Conservation (phyloP, 106 monocot species). For the Allium fistulosum region DNA sequence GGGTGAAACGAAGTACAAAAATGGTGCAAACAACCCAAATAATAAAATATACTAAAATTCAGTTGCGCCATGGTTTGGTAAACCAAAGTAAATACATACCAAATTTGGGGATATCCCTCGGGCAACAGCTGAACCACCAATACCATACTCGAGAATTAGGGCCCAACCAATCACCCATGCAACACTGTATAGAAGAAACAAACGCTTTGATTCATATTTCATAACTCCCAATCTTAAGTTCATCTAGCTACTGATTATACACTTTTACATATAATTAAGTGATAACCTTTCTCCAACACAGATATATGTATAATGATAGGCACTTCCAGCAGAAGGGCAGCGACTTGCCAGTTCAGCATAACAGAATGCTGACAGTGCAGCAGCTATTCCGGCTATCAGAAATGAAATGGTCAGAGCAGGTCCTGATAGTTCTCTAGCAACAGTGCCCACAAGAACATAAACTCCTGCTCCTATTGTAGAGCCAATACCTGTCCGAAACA, state of each 20-base stretch:
- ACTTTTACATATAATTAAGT: neutral
- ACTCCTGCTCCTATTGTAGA: conserved; percentile 97
- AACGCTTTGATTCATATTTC: neutral
- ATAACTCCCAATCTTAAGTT: neutral
- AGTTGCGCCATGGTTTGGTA: neutral
- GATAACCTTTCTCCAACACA: conserved; percentile 96
- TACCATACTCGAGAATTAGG: conserved; percentile 92
- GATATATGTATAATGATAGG: conserved; percentile 98
- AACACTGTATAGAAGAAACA: conserved; percentile 34
- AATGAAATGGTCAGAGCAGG: conserved; percentile 94
- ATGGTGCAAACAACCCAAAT: neutral
- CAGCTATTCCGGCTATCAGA: conserved; percentile 94
- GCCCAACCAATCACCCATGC: conserved; percentile 99
- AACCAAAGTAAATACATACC: conserved; percentile 26
- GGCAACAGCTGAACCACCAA: conserved; percentile 91
- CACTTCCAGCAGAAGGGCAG: conserved; percentile 97
- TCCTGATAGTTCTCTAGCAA: conserved; percentile 87
- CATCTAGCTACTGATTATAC: neutral
- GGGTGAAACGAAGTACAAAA: neutral
- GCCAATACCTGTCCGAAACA: conserved; percentile 59
- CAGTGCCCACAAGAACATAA: conserved; percentile 96
- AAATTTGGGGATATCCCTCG: conserved; percentile 94
- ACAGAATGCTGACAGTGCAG: conserved; percentile 95
- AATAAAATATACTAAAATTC: neutral
- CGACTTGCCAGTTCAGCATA: conserved; percentile 99